phyloP scores from a whole-genome alignment of 2,329 filamentous ascomycete species.

The Lomentospora prolificans region DNA sequence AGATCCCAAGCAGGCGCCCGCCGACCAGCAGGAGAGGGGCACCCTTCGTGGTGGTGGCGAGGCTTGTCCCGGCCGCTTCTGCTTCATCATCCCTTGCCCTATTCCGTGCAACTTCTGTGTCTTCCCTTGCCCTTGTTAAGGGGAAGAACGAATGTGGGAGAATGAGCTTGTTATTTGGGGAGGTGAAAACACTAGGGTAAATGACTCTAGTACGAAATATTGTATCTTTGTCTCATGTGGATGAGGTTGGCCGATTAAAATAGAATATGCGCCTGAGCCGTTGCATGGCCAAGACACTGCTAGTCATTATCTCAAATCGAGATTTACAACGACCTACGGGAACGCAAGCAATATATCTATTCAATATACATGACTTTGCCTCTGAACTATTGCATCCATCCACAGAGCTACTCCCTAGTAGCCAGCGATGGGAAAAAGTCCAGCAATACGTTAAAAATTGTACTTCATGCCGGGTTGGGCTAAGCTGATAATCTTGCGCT shows the following conservation, averaged over 20 bases:
- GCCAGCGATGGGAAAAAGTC: background rate
- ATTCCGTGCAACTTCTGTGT: constrained; percentile 25
- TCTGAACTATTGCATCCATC: background rate
- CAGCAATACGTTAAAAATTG: constrained; percentile 9
- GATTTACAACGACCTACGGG: too few species aligned
- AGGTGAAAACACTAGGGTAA: too few species aligned
- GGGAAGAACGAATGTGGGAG: too few species aligned
- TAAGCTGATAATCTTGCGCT: constrained; percentile 25
- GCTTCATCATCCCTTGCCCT: constrained; percentile 27
- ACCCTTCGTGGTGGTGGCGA: constrained; percentile 13
- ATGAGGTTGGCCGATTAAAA: too few species aligned
- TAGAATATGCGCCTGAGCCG: too few species aligned
- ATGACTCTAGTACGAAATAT: too few species aligned
- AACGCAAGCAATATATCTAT: too few species aligned
- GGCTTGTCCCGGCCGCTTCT: constrained; percentile 24
- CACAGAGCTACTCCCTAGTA: background rate
- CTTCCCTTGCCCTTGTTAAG: constrained; percentile 18
- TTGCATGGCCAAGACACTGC: too few species aligned
- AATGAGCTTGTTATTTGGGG: too few species aligned
- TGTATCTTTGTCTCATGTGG: too few species aligned
- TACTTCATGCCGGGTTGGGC: constrained; percentile 17
- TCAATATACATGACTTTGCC: too few species aligned
- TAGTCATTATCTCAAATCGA: too few species aligned
- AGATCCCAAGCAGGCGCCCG: background rate
- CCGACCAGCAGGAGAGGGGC: constrained; percentile 7